phyloP scores from a whole-genome alignment of 1,284 basidiomycete genomes.

The Quambalaria eucalypti region DNA sequence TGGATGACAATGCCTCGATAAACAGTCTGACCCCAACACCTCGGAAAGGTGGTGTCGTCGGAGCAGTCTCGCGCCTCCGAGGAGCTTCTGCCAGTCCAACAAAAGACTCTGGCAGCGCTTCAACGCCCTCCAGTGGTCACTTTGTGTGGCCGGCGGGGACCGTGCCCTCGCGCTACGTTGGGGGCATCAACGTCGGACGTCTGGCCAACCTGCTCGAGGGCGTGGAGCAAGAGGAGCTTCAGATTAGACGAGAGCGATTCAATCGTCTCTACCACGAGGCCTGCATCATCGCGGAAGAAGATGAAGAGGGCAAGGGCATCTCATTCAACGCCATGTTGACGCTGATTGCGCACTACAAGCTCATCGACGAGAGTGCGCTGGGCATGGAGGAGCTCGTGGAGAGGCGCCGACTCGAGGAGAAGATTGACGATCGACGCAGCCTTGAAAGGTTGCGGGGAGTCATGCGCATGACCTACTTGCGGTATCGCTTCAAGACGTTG shows the following conservation, averaged over 20 bases:
- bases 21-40: not conserved
- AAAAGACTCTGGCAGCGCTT: not conserved
- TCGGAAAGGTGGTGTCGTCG: not conserved
- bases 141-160: constrained; percentile 10
- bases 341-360: constrained; percentile 78
- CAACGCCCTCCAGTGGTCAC: not conserved
- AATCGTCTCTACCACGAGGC: constrained; percentile 44
- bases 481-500: constrained; percentile 28
- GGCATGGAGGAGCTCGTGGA: constrained; percentile 40
- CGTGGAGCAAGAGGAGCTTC: constrained; percentile 25
- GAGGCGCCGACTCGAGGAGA: constrained; percentile 25
- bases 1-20: not conserved
- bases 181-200: constrained; percentile 18
- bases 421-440: constrained; percentile 32
- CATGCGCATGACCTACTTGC: constrained; percentile 30
- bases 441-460: constrained; percentile 36
- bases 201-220: constrained; percentile 13
- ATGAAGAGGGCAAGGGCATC: constrained; percentile 51
- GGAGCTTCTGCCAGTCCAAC: constrained; percentile 4
- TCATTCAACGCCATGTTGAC: constrained; percentile 85
- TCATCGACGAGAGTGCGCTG: constrained; percentile 65
- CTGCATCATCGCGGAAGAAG: constrained; percentile 53
- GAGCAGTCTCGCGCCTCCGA: constrained; percentile 4
- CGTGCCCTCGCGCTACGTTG: constrained; percentile 1
- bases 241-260: constrained; percentile 28